phyloP scores from a whole-genome alignment of 257 asterid species.

The Pogostemon cablin region DNA sequence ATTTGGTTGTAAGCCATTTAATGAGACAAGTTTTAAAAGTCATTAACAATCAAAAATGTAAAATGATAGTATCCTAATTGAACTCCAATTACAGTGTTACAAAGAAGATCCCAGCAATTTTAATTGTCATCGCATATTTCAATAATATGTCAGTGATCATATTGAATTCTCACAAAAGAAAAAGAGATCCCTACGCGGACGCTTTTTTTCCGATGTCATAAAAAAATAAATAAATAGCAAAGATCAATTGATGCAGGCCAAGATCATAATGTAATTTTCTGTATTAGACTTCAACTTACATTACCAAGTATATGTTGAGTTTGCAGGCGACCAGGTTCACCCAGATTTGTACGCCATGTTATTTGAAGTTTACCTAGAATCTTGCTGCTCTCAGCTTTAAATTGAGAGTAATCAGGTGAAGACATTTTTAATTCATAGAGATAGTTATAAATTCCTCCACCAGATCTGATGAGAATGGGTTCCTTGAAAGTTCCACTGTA shows the following conservation, averaged over 20 bases:
- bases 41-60: not conserved
- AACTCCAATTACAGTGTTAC: slow-evolving; percentile 8
- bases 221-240: not conserved
- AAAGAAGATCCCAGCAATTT: slow-evolving; percentile 1
- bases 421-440: slow-evolving; percentile 79
- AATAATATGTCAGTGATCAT: slow-evolving; percentile 16
- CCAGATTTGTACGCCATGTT: slow-evolving; percentile 98
- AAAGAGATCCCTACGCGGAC: not conserved
- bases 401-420: slow-evolving; percentile 58
- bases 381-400: slow-evolving; percentile 85
- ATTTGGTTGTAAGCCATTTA: slow-evolving; percentile 11
- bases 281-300: slow-evolving; percentile 58
- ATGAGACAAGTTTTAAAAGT: slow-evolving; percentile 12
- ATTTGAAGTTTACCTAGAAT: slow-evolving; percentile 96
- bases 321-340: slow-evolving; percentile 99
- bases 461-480: slow-evolving; percentile 81
- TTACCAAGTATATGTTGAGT: slow-evolving; percentile 95
- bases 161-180: slow-evolving; percentile 18
- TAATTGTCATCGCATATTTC: slow-evolving; percentile 20
- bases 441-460: slow-evolving; percentile 89
- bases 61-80: slow-evolving; percentile 22
- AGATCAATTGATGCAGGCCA: slow-evolving; percentile 24
- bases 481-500: slow-evolving; percentile 72
- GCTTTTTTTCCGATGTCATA: slow-evolving; percentile 3
- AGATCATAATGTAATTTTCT: slow-evolving; percentile 1